These are phyloP conservation scores for Annulohypoxylon moriforme DNA, from an alignment of 495 filamentous ascomycete species.

Conservation along the genomic window DNA sequence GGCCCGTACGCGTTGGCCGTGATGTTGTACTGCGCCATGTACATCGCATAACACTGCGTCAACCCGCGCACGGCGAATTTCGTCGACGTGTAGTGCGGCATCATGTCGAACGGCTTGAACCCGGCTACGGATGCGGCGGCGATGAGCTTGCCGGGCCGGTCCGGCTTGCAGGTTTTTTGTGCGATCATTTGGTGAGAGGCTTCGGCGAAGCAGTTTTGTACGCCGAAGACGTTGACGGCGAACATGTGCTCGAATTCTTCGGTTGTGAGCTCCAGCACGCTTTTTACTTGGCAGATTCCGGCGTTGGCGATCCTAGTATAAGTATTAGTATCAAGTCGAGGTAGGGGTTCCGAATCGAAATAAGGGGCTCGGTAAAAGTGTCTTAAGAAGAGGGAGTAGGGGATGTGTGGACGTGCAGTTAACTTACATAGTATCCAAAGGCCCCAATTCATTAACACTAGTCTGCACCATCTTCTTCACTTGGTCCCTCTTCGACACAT, in stretches of 20 bases:
- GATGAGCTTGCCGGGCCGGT: conserved; percentile 62
- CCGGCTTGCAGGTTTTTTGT: conserved; percentile 50
- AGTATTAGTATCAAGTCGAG: neutral
- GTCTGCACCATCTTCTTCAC: conserved; percentile 62
- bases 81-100: conserved; percentile 67
- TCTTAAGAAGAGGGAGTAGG: neutral
- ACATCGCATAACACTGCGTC: conserved; percentile 68
- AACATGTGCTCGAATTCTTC: conserved; percentile 63
- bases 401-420: neutral
- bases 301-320: conserved; percentile 64
- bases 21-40: conserved; percentile 67
- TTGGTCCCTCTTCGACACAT: conserved; percentile 62
- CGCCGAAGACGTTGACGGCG: conserved; percentile 66
- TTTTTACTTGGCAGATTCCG: conserved; percentile 66
- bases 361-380: neutral
- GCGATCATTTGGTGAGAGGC: conserved; percentile 66
- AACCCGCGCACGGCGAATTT: conserved; percentile 72
- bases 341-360: neutral
- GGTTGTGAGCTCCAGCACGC: conserved; percentile 62
- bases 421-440: conserved; percentile 64
- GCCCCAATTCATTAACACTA: conserved; percentile 61
- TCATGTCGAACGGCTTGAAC: conserved; percentile 63
- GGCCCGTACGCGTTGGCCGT: conserved; percentile 73
- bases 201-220: conserved; percentile 66
- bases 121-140: conserved; percentile 67